Evolutionary conservation across 148 eudicot species (phyloP), one percentile per base, ranked within the genome.

Genomic region (Camellia lanceoleosa): DNA sequence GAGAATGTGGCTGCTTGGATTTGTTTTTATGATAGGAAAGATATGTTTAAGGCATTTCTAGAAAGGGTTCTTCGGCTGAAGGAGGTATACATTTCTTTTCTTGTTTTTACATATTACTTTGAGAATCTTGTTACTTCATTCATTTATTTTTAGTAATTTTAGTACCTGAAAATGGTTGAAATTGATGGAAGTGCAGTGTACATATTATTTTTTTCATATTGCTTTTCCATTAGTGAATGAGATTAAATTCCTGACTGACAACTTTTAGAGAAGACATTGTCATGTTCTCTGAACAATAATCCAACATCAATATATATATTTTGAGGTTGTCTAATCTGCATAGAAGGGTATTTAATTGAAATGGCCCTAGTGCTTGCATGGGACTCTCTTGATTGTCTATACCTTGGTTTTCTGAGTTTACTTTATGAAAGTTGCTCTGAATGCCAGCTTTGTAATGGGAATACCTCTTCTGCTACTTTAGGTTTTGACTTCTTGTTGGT

Each of bases 1-100:
- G 99, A 95, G 80, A 95, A 93, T 82, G 96, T 95, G 68, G 97
- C 99, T 58, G 99, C 97, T 68, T 95, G 99, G 99, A 88, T 89
- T 71, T 92, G 99, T 80, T 95, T 95, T 85, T 87, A 92, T 82
- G 90, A 95, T 43, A 89, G 86, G 76, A 91, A 91, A 82, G 97
- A 89, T 83, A 77, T 85, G 83, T 93, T 95, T 79, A 89, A 88
- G 81, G 88, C 92, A 67, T 95, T 95, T 68, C 85, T 95, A 77
- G 97, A 92, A 83, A 90, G 89, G 77, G 97, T 95, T 82, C 85
- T 95, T 74, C 90, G 87, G 79, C 90, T 95, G 73, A 95, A 92
- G 84, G 95, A 93, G 93, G 97, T 94, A 84, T 77, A 73, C 77
- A 12, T 79, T 80, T 68, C 56, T 41, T 49, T 58, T 46, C 15